A percentile compares a stretch with the other conserved stretches of the same genome.
Evolutionary conservation across 164 flowering plant genomes (phyloP).

Genomic region (Umbellularia californica): DNA sequence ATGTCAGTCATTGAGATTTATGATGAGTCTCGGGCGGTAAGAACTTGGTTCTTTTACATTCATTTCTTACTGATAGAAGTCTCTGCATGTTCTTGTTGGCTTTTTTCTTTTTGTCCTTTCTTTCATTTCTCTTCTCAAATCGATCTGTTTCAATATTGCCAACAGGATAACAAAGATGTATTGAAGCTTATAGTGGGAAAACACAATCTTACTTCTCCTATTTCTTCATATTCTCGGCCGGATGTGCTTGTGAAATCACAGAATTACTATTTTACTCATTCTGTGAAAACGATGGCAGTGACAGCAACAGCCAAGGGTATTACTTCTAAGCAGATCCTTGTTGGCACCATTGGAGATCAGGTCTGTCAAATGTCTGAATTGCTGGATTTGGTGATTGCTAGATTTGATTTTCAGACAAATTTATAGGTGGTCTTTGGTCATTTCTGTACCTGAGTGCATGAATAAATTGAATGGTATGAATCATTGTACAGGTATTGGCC

Average conservation of each 20-base stretch:
- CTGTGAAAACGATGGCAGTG: constrained; percentile 82
- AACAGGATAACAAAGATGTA: constrained; percentile 88
- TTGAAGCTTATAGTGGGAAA: constrained; percentile 88
- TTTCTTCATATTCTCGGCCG: constrained; percentile 84
- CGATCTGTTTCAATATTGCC: constrained; percentile 1
- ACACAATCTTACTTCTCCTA: constrained; percentile 86
- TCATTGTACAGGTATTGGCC: constrained; percentile 68
- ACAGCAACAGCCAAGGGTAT: constrained; percentile 93
- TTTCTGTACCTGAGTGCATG: background rate
- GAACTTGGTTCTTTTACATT: constrained; percentile 3
- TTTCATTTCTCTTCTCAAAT: background rate
- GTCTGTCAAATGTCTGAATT: constrained; percentile 30
- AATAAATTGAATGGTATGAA: background rate
- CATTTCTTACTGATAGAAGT: background rate
- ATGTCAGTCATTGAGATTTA: constrained; percentile 95
- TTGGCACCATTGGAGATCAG: constrained; percentile 97
- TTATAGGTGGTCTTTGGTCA: background rate
- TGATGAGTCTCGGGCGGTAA: constrained; percentile 98
- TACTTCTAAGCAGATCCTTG: constrained; percentile 93
- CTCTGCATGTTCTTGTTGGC: background rate
- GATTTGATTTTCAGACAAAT: too few relatives aligned
- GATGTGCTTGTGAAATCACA: constrained; percentile 83
- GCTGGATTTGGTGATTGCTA: too few relatives aligned
- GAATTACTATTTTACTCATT: constrained; percentile 81
- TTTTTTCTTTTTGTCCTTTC: too few relatives aligned